Base-by-base conservation (phyloP, 192 early-diverging fungal species). In the Kappamyces sp. region DNA sequence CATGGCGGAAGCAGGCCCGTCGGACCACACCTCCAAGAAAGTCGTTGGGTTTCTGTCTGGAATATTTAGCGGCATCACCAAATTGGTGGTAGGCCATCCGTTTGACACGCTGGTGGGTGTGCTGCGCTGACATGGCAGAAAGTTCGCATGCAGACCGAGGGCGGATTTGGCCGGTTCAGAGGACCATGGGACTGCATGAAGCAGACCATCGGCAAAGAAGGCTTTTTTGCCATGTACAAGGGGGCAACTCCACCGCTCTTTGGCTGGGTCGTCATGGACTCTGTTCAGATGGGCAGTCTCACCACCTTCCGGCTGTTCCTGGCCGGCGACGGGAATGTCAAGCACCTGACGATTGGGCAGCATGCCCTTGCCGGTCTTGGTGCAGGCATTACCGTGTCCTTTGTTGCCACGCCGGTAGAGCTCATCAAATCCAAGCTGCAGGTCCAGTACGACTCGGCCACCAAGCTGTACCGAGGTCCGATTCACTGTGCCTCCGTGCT, bases 391-490 rank as follows among this genome's bases (percentile, higher is more conserved):
- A 81, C 89, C 33, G 93, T 94, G 59, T 84, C 81, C 49, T 73
- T 90, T 14, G 70, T 96, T 15, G 88, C 92, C 6, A 92, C 89
- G 1, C 93, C 95, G 1, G 90, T 98, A 2, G 95, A 98, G 62
- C 68, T 98, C n/a, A 66, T 96, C 41, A 98, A 98, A 64, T 87
- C 90, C 53, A 81, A 87, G 35, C 79, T 96, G 69, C 95, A 98
- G 66, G 88, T 88, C 5, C 93, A 94, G 63, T 94, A 88, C 74
- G 66, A 75, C 42, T 39, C 50, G 33, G 58, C 53, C 31, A 80
- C 80, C 8, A 86, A 80, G 47, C 53, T 81, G n/a, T 98, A 94
- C 64, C 66, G 62, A 4, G 93, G 95, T 1, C 93, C 91, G 0
- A 76, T 93, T 33, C 90, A 95, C 57, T 92, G 92, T 60, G 87